Evolutionary conservation across 2,329 filamentous ascomycete species (phyloP), one percentile per base, ranked within the genome.

Genomic region (Microthyrium microscopicum): DNA sequence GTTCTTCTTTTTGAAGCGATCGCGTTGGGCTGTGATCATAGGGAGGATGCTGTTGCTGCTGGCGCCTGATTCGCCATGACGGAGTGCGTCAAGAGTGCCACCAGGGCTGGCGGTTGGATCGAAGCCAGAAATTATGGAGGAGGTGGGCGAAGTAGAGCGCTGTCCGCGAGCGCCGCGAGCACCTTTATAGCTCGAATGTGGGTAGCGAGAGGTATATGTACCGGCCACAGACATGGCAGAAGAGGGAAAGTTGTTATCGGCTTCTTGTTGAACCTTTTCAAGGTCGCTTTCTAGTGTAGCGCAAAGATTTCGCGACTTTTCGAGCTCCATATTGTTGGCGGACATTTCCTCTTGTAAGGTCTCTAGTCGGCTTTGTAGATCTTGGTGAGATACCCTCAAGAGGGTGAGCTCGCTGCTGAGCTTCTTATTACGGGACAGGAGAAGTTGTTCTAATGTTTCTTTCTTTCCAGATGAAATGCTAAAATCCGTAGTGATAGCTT

Each of bases 81-180:
- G 66, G 17, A 77, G 58, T 5, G 68, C 58, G 25, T 75, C 70
- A 42, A 76, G 58, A 57, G 59, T 27, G 43, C 44, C 22, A 53
- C 51, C 15, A 9, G 40, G 42, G 11, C 70, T 67, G n/a, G 41
- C 41, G 11, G 71, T 67, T 16, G 79, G 75, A 47, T 92, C 81
- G 49, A 94, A 84, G n/a, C 89, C 89, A 39, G 85, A 94, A 46
- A 98, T 95, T 46, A 98, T 95, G 15, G 87, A 95, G 4, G 87
- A 95, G 1, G 89, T 95, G 0, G 89, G 91, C 3, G 89, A 95
- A 12, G 78, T 70, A 26, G 77, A 70, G 20, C 78, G 72, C 46
- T 73, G 71, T 31, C 79, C 69, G 13, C 70, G 59, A 5, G 47
- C 66, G 13, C 51, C 51, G 37, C 79, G 69, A 13, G 70, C 59